These are phyloP conservation scores for Suillus americanus DNA, from an alignment of 768 basidiomycete genomes.

Conservation along the genomic window DNA sequence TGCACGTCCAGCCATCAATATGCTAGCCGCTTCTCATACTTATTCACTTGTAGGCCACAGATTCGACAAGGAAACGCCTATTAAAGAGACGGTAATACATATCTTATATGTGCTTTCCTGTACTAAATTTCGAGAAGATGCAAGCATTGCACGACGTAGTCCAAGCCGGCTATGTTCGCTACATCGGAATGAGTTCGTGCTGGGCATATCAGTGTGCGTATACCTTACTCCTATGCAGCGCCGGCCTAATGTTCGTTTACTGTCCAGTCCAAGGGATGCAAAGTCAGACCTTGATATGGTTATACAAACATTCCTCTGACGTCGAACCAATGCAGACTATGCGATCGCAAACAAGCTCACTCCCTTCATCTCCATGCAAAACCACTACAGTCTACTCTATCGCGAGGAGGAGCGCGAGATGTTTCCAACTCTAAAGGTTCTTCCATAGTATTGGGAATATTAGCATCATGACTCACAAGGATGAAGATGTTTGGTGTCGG, in stretches of 20 bases:
- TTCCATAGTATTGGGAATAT: neutral
- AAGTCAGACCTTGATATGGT: constrained; percentile 22
- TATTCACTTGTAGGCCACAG: constrained; percentile 37
- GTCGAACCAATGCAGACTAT: constrained; percentile 25
- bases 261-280: constrained; percentile 40
- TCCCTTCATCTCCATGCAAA: constrained; percentile 66
- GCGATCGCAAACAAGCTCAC: constrained; percentile 43
- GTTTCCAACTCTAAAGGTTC: constrained; percentile 46
- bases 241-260: neutral
- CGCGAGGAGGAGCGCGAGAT: constrained; percentile 64
- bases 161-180: constrained; percentile 46
- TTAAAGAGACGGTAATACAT: constrained; percentile 38
- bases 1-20: constrained; percentile 26
- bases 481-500: constrained; percentile 41
- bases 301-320: constrained; percentile 1
- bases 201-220: constrained; percentile 39
- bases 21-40: neutral
- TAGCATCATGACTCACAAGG: constrained; percentile 2
- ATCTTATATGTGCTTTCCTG: neutral
- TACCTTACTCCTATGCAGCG: neutral
- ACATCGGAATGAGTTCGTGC: constrained; percentile 45
- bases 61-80: constrained; percentile 49
- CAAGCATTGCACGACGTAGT: constrained; percentile 52
- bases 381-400: constrained; percentile 55
- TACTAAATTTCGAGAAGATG: constrained; percentile 29